phyloP scores from a whole-genome alignment of 306 rosid species.

The Inga oerstediana region DNA sequence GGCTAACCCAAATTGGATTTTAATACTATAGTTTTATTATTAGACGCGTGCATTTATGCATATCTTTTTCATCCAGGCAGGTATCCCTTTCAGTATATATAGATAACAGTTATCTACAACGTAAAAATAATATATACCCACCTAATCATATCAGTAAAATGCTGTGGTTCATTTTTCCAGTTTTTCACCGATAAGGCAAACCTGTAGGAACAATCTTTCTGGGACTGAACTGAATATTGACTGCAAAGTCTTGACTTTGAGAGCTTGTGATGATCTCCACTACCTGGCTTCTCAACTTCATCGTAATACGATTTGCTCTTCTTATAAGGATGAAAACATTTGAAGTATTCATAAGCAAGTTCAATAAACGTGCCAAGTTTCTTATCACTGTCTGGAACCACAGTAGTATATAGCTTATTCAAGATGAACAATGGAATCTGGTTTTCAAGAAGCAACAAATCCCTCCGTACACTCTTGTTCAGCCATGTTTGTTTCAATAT shows the following conservation, averaged over 20 bases:
- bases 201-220: not conserved
- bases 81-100: no score
- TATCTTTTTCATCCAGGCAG: not conserved
- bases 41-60: no score
- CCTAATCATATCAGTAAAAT: not conserved
- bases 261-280: not conserved
- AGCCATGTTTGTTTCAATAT: constrained; percentile 42
- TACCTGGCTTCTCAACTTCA: not conserved
- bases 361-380: not conserved
- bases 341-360: not conserved
- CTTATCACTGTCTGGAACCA: not conserved
- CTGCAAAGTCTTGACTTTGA: not conserved
- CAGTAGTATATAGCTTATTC: not conserved
- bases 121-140: not conserved
- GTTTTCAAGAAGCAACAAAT: constrained; percentile 37
- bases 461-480: constrained; percentile 27
- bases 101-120: not conserved
- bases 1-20: no score
- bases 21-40: no score
- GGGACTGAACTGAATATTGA: not conserved
- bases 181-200: not conserved
- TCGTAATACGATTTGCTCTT: not conserved
- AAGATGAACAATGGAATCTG: constrained; percentile 3
- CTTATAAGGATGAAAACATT: not conserved
- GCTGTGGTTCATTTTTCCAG: not conserved